A percentile compares a stretch with the other conserved stretches of the same genome.
Conservation (phyloP, 495 filamentous ascomycete genomes). For the Xylaria sp. region DNA sequence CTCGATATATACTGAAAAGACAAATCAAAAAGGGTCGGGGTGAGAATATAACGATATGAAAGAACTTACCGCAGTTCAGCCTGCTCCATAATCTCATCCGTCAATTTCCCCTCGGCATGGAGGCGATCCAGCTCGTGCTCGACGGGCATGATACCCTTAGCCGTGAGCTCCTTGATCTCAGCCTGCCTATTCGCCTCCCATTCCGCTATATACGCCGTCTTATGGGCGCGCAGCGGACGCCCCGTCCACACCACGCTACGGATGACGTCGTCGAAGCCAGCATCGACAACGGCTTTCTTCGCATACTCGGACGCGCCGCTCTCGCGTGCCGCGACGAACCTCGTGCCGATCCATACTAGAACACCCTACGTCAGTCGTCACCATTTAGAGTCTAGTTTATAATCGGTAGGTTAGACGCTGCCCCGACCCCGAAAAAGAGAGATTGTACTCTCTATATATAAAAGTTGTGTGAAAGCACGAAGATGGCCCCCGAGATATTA, state of each 20-base stretch:
- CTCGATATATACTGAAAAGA: background rate
- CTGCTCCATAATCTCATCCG: conserved; percentile 49
- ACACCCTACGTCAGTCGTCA: too few relatives aligned
- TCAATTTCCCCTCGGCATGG: conserved; percentile 70
- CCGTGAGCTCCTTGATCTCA: conserved; percentile 88
- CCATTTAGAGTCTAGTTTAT: too few relatives aligned
- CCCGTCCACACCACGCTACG: conserved; percentile 96
- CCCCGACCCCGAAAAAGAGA: too few relatives aligned
- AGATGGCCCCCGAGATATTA: too few relatives aligned
- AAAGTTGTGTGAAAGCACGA: too few relatives aligned
- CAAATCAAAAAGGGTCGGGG: background rate
- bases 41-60: background rate
- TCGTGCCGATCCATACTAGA: conserved; percentile 94
- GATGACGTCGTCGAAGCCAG: conserved; percentile 88
- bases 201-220: conserved; percentile 85
- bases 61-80: background rate
- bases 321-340: conserved; percentile 90
- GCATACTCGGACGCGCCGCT: conserved; percentile 88
- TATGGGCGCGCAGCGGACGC: conserved; percentile 87
- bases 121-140: conserved; percentile 71
- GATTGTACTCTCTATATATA: too few relatives aligned
- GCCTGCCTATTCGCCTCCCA: conserved; percentile 87
- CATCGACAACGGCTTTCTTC: conserved; percentile 90
- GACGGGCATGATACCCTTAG: conserved; percentile 82
- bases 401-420: too few relatives aligned